A percentile compares a stretch with the other conserved stretches of the same genome.
Conservation (phyloP, 73 alveolate genomes). For the Breviolum minutum region DNA sequence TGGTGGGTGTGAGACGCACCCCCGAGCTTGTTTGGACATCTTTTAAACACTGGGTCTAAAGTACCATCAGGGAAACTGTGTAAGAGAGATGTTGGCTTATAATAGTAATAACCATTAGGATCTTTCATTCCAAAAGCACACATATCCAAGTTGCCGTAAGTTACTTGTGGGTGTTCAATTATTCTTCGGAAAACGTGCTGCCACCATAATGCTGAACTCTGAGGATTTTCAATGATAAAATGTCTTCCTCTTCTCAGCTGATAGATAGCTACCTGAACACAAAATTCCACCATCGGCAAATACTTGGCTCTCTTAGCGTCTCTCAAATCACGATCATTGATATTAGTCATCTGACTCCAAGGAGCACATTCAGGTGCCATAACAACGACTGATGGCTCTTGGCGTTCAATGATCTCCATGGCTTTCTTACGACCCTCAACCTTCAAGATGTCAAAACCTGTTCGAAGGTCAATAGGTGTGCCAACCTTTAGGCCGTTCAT, state of each 20-base stretch:
- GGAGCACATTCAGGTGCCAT: constrained; percentile 22
- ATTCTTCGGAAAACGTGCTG: not conserved
- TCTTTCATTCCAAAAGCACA: constrained; percentile 8
- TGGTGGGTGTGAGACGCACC: not conserved
- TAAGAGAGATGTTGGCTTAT: too few relatives aligned
- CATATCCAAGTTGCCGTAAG: not conserved
- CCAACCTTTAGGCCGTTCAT: not conserved
- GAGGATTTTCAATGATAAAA: constrained; percentile 11
- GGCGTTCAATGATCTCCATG: not conserved
- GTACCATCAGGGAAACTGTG: not conserved
- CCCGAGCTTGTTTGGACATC: not conserved
- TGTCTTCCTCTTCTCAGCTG: not conserved
- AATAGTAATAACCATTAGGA: too few relatives aligned
- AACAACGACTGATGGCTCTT: not conserved
- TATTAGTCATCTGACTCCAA: not conserved
- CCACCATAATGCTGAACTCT: not conserved
- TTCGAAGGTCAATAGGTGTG: not conserved
- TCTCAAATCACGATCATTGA: not conserved
- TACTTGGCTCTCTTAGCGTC: not conserved
- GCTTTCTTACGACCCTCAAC: not conserved
- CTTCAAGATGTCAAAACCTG: not conserved
- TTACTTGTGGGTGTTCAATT: not conserved
- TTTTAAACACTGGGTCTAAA: not conserved
- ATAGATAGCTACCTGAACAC: not conserved
- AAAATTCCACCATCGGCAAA: not conserved